Evolutionary conservation across 208 protist species (phyloP), one percentile per base, ranked within the genome.

Genomic region (Tritrichomonas musculus): DNA sequence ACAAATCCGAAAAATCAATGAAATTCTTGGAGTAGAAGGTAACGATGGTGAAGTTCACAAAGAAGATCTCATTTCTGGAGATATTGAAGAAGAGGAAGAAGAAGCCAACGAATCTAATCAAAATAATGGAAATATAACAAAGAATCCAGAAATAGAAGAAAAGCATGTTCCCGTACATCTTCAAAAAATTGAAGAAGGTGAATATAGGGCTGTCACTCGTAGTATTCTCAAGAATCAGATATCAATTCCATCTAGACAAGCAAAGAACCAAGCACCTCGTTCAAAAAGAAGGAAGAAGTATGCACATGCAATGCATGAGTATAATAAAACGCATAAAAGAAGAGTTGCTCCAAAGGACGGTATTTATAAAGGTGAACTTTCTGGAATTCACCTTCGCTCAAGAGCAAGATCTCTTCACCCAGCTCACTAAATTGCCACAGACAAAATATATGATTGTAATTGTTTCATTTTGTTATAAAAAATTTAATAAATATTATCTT

Each of bases 141-240:
- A n/a, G n/a, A 9, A 82, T 53, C n/a, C n/a, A 82, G 73, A 50
- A 50, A 27, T 39, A 13, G 27, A 13, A 88, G 20, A 53, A 30
- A 88, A 88, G 57, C 77, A 88, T 88, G 57, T 88, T 57, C 77
- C 77, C 33, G 77, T 53, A 39, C 77, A 88, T 20, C 47, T 88
- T 39, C 41, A 39, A 9, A 88, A 53, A 47, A 60, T 88, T 27
- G 47, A 88, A 88, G 47, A 88, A 0, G 77, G 77, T 33, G 77
- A 88, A 88, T 88, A 30, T 39, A 53, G 77, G 17, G 17, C 77
- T 5, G 77, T 88, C 27, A 53, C 77, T 8, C 25, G 41, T 22
- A 36, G 17, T 17, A 88, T 88, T 20, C 77, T 88, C 27, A 88
- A 88, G 47, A 88, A 88, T 33, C 44, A 88, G n/a, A 49, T 88